phyloP scores from a whole-genome alignment of 2,329 filamentous ascomycete species.

The Fusarium abutilonis region DNA sequence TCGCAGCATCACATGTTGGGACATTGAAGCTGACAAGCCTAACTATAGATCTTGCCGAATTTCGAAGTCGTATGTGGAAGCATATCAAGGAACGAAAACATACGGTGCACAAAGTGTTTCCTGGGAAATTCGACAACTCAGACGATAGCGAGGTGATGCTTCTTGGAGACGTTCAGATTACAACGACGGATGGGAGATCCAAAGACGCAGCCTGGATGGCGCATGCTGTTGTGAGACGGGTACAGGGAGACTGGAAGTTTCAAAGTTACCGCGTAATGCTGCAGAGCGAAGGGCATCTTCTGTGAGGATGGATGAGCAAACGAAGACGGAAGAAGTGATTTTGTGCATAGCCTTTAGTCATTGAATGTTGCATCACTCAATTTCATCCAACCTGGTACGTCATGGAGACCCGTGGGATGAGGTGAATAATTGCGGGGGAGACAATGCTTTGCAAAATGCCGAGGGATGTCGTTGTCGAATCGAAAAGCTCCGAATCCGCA shows the following conservation, averaged over 20 bases:
- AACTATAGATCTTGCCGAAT: conserved; percentile 52
- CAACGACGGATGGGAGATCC: conserved; percentile 44
- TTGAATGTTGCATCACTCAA: conserved; percentile 5
- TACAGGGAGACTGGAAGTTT: conserved; percentile 49
- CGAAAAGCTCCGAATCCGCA: conserved; percentile 29
- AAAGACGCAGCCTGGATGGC: conserved; percentile 47
- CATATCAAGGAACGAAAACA: conserved; percentile 54
- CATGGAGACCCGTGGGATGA: conserved; percentile 23
- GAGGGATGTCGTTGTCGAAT: conserved; percentile 37
- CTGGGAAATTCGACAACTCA: conserved; percentile 48
- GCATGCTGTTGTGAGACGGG: conserved; percentile 46
- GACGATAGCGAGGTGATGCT: conserved; percentile 50
- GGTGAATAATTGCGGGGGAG: conserved; percentile 26
- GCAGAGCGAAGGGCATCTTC: conserved; percentile 39
- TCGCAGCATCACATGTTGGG: conserved; percentile 1
- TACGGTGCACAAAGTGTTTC: conserved; percentile 55
- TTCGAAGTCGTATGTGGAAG: conserved; percentile 58
- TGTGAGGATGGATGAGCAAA: conserved; percentile 1
- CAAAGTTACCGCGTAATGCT: conserved; percentile 49
- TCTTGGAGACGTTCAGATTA: conserved; percentile 46
- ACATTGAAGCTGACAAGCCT: conserved; percentile 7
- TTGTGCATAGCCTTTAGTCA: conserved; percentile 27
- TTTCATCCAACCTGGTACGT: conserved; percentile 30
- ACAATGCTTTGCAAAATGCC: conserved; percentile 17
- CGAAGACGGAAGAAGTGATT: conserved; percentile 13